Base-by-base conservation (phyloP, 192 early-diverging fungal species). In the Coemansia guatemalensis region DNA sequence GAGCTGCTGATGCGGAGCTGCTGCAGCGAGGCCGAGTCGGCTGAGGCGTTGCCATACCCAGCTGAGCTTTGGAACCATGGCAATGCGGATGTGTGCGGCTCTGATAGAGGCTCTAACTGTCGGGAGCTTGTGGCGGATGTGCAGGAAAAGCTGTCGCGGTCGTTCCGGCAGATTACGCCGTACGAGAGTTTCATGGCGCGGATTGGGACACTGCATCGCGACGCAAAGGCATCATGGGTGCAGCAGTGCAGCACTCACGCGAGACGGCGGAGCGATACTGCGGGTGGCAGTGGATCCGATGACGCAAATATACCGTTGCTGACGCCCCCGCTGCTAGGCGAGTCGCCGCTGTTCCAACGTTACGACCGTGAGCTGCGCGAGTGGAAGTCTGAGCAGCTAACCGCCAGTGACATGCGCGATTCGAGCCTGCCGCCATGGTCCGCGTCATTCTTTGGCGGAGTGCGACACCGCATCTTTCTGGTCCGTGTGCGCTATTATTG, bases 401-500 rank as follows among this genome's bases (percentile, higher is more conserved):
- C 54, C 0, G 65, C 65, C 23, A 64, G 65, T 35, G 27, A 24
- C 1, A 62, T 71, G 24, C 61, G 65, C 29, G 62, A 71, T 11
- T 33, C 26, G 0, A 27, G 50, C 23, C 29, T 64, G 35, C 50
- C 63, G 4, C 52, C 74, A 12, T 55, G 50, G 21, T 18, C 25
- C 6, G 51, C 60, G 3, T 23, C 61, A 1, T 71, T 64, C 30
- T 77, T 77, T 59, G 74, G 69, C 6, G 51, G 48, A 24, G 29
- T 60, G n/a, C 41, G 56, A 0, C 69, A 71, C 29, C 64, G 65
- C 9, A 50, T 27, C 14, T 71, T 61, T 33, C 24, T 67, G 5
- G 47, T 70, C n/a, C 65, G 74, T 5, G 57, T 64, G 26, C 64
- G 74, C 22, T 77, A 77, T 65, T 68, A 67, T 30, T 65, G 75